Percentiles rank a stretch among this genome's conserved stretches.
Evolutionary conservation across 176 grass and related monocot genomes (phyloP).

Genomic region (Miscanthus lutarioriparius): DNA sequence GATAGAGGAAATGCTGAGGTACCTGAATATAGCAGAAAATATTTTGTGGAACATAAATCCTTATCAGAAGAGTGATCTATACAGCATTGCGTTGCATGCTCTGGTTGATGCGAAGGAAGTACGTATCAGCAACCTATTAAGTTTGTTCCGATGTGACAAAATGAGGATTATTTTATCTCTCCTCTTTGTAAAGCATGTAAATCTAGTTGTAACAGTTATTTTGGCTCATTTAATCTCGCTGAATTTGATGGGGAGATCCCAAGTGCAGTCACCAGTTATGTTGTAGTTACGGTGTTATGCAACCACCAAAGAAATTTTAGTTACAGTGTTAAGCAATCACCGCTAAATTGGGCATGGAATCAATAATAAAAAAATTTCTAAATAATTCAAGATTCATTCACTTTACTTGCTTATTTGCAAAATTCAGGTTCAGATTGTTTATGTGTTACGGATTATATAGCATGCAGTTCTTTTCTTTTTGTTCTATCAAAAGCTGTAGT

Average conservation of each 20-base stretch:
- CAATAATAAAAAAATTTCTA: not conserved
- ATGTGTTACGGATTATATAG: not conserved
- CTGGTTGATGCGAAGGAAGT: conserved; percentile 71
- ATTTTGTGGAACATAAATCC: conserved; percentile 49
- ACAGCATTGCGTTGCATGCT: conserved; percentile 56
- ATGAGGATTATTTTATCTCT: not conserved
- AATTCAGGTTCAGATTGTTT: not conserved
- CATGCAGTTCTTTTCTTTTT: not conserved
- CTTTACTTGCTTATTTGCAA: not conserved
- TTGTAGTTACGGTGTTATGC: not conserved
- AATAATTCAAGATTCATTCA: not conserved
- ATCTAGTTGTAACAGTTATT: not conserved
- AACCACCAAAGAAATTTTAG: not conserved
- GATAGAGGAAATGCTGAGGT: conserved; percentile 81
- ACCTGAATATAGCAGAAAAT: conserved; percentile 79
- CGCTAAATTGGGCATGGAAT: not conserved
- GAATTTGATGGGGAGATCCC: conserved; percentile 7
- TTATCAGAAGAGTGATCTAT: conserved; percentile 69
- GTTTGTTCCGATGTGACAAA: conserved; percentile 8
- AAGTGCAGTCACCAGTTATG: not conserved
- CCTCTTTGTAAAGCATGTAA: not conserved
- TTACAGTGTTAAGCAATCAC: not conserved
- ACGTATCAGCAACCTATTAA: conserved; percentile 32
- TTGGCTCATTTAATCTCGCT: not conserved
- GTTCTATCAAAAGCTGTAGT: not conserved